Percentiles rank a stretch among this genome's conserved stretches.
These are phyloP conservation scores for Phytophthora palmivora DNA, from an alignment of 352 stramenopile genomes.

Conservation along the genomic window DNA sequence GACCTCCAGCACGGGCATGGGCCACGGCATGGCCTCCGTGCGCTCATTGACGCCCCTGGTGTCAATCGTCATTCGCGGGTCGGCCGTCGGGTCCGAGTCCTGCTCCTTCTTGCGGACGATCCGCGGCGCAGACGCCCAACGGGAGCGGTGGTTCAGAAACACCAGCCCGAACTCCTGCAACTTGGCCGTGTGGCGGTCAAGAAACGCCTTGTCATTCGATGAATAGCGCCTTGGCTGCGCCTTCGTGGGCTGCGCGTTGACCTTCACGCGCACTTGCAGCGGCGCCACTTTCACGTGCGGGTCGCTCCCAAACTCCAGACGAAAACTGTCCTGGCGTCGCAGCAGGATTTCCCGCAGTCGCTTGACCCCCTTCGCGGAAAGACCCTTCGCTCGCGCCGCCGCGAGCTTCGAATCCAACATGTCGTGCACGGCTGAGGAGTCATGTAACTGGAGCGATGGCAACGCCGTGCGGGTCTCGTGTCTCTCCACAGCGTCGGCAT, in stretches of 20 bases:
- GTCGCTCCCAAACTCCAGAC: not conserved
- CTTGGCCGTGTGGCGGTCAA: conserved; percentile 1
- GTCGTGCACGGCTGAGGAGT: too few species aligned
- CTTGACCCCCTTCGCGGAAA: too few species aligned
- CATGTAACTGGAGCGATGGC: too few species aligned
- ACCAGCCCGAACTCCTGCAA: not conserved
- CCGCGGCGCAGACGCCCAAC: conserved; percentile 3
- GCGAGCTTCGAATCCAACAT: too few species aligned
- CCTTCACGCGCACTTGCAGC: not conserved
- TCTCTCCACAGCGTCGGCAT: too few species aligned
- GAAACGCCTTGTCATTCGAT: too few species aligned
- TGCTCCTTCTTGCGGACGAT: conserved; percentile 13
- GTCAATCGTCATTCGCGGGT: conserved; percentile 9
- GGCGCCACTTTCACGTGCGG: not conserved
- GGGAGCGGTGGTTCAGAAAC: not conserved
- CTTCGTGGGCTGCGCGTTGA: not conserved
- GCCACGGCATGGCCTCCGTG: conserved; percentile 6
- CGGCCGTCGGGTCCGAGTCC: too few species aligned
- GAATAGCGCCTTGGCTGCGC: not conserved
- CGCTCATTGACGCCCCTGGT: not conserved
- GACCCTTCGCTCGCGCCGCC: too few species aligned
- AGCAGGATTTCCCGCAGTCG: too few species aligned
- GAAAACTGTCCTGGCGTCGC: too few species aligned
- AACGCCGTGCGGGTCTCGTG: too few species aligned
- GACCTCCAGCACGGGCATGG: too few species aligned